Conservation (phyloP, 768 basidiomycete species). For the Lentinula edodes region DNA sequence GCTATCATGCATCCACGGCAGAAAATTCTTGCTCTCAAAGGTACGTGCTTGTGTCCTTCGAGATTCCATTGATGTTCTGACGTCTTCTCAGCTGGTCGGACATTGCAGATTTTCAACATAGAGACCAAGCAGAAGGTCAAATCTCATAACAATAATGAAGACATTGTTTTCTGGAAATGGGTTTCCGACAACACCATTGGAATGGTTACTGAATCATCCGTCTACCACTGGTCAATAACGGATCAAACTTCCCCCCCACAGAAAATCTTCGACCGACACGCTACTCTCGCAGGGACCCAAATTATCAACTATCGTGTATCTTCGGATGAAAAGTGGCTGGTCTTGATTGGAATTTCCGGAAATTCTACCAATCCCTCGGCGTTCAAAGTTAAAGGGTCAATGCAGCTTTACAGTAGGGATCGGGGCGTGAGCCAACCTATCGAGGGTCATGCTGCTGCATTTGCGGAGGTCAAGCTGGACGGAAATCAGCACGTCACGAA, state of each 20-base stretch:
- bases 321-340: constrained; percentile 94
- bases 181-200: constrained; percentile 87
- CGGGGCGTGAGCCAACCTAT: constrained; percentile 95
- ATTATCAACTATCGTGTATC: constrained; percentile 98
- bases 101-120: constrained; percentile 97
- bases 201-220: constrained; percentile 90
- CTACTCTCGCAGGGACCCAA: constrained; percentile 89
- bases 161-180: constrained; percentile 99
- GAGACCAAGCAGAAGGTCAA: constrained; percentile 98
- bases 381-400: constrained; percentile 98
- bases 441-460: constrained; percentile 96
- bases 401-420: constrained; percentile 95
- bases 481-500: constrained; percentile 83
- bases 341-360: constrained; percentile 90
- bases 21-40: constrained; percentile 95
- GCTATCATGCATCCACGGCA: constrained; percentile 97
- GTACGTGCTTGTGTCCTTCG: constrained; percentile 35
- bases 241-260: constrained; percentile 75
- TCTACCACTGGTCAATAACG: constrained; percentile 84
- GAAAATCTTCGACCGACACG: constrained; percentile 96
- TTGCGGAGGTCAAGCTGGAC: constrained; percentile 88
- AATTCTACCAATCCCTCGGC: constrained; percentile 90
- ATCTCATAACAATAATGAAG: constrained; percentile 89
- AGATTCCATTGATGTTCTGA: constrained; percentile 1
- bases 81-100: constrained; percentile 69